These are phyloP conservation scores for Populus tomentosa DNA, from an alignment of 441 rosid genomes.

Conservation along the genomic window DNA sequence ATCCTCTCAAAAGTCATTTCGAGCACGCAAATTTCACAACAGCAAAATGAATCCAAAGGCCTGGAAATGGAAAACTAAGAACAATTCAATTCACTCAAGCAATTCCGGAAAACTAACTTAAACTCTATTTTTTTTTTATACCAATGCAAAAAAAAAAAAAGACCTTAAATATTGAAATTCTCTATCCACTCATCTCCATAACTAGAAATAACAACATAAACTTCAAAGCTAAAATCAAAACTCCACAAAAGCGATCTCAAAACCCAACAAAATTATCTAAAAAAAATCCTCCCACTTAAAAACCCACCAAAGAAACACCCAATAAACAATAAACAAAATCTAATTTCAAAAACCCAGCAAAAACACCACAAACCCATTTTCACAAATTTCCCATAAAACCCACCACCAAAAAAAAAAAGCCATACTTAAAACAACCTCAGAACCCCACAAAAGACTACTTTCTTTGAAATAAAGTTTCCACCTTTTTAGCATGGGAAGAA, in stretches of 20 bases:
- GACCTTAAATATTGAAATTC: neutral
- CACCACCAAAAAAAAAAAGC: neutral
- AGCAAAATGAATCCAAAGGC: neutral
- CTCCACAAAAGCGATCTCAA: neutral
- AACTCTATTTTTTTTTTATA: neutral
- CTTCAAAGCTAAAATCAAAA: neutral
- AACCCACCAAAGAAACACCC: neutral
- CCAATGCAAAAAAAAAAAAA: neutral
- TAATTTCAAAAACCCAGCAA: neutral
- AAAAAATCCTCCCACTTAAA: neutral
- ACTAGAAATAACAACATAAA: neutral
- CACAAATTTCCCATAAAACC: neutral
- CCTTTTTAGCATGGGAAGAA: slow-evolving; percentile 82
- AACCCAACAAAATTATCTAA: neutral
- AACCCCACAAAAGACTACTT: neutral
- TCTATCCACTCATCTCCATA: neutral
- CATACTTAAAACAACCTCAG: neutral
- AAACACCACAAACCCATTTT: neutral
- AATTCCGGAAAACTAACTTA: neutral
- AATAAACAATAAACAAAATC: neutral
- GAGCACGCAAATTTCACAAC: neutral
- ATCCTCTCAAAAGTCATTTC: neutral
- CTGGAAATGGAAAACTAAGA: neutral
- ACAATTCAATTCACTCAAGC: neutral
- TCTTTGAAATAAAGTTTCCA: slow-evolving; percentile 5